phyloP scores from a whole-genome alignment of 352 stramenopile genomes.

The Globisporangium splendens region DNA sequence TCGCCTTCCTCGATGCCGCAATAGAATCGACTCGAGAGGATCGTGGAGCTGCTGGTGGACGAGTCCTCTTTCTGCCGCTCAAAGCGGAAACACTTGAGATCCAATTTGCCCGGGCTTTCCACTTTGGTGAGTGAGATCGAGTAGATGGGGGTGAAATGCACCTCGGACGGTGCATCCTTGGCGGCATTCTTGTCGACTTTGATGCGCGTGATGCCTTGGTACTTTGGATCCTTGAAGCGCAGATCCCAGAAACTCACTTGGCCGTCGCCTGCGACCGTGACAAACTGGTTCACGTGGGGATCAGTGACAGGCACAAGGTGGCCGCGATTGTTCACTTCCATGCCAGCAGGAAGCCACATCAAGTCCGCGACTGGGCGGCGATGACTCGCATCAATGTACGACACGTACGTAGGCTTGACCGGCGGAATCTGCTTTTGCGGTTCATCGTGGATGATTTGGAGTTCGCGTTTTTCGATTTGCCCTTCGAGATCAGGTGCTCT shows the following conservation, averaged over 20 bases:
- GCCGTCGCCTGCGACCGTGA: constrained; percentile 89
- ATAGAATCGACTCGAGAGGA: constrained; percentile 69
- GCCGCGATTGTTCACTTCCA: constrained; percentile 88
- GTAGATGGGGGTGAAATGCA: constrained; percentile 84
- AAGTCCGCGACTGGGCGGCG: constrained; percentile 85
- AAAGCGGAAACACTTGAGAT: constrained; percentile 64
- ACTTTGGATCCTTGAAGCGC: constrained; percentile 86
- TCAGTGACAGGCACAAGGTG: constrained; percentile 64
- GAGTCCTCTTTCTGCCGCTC: constrained; percentile 59
- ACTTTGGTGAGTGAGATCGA: constrained; percentile 75
- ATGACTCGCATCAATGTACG: constrained; percentile 86
- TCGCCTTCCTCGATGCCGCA: constrained; percentile 89
- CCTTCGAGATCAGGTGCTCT: constrained; percentile 58
- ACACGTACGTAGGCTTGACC: constrained; percentile 73
- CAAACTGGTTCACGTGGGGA: constrained; percentile 83
- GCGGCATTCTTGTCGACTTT: constrained; percentile 58
- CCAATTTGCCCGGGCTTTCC: constrained; percentile 62
- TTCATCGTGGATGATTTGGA: constrained; percentile 27
- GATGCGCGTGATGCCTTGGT: constrained; percentile 54
- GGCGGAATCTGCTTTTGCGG: constrained; percentile 55
- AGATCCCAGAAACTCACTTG: constrained; percentile 92
- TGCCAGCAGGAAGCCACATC: constrained; percentile 77
- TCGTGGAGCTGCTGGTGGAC: background rate
- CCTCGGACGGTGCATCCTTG: constrained; percentile 61
- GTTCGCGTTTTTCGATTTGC: constrained; percentile 39